Evolutionary conservation across 2,329 filamentous ascomycete species (phyloP), one percentile per base, ranked within the genome.

Genomic region (Shiraia bambusicola): DNA sequence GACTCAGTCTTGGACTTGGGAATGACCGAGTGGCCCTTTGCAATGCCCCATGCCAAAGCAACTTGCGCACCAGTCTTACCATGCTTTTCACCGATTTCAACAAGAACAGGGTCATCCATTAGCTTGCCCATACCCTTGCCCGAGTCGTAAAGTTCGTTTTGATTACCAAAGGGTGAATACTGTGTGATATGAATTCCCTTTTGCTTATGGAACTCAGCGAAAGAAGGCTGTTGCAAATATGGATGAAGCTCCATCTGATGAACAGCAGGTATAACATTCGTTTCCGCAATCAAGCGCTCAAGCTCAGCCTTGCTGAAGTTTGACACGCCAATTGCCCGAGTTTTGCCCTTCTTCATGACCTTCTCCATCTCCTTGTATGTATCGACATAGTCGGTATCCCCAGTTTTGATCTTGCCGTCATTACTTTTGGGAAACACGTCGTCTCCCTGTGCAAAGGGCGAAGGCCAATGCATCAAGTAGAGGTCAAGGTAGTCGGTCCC

Each of bases 401-500:
- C 59, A 0, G 46, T 44, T 32, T 55, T 45, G 5, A 40, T 52
- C 31, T 61, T 63, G 37, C 54, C 57, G 22, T 49, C 33, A 13
- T 29, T 72, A 59, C 66, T 86, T 74, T 50, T 75, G 67, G 22
- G 83, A 77, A 61, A 81, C 76, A 46, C 76, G 77, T 38, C 39
- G n/a, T 52, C 44, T 87, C 94, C 74, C 84, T 86, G 63, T 88
- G 79, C 44, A 86, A 83, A 59, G 87, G 82, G 60, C 84, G 88
- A 80, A 87, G 94, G 78, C 94, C 89, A 65, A 32, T 66, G 60
- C 63, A 93, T 82, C 56, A 93, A 77, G 78, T 84, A 95, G 52
- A 95, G 81, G 69, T 95, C 90, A 69, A 95, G 88, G 77, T 94
- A 94, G 66, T 91, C 88, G 49, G 93, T 57, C 63, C 52, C 84